phyloP scores from a whole-genome alignment of 768 basidiomycete genomes.

The Boletus tylopilopsis region DNA sequence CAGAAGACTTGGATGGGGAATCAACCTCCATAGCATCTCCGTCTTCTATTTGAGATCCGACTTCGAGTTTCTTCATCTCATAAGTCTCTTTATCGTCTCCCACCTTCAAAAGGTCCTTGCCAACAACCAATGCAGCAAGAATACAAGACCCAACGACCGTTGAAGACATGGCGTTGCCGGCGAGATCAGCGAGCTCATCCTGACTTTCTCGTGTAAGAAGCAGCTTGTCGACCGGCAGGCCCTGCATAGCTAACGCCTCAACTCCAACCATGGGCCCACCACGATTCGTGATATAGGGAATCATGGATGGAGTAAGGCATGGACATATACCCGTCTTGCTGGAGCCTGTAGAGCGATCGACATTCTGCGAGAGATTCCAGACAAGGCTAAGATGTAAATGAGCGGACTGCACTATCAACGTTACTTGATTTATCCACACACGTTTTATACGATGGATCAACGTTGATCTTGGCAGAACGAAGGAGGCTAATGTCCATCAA shows the following conservation, averaged over 20 bases:
- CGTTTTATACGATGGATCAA: conserved; percentile 90
- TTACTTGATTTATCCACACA: conserved; percentile 36
- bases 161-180: conserved; percentile 97
- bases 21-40: conserved; percentile 52
- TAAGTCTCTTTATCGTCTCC: conserved; percentile 67
- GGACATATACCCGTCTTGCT: conserved; percentile 82
- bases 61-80: conserved; percentile 54
- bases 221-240: conserved; percentile 88
- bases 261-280: conserved; percentile 94
- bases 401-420: not conserved
- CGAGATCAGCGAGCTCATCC: conserved; percentile 90
- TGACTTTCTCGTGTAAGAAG: conserved; percentile 90
- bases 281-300: conserved; percentile 92
- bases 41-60: conserved; percentile 24
- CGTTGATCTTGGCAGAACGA: conserved; percentile 72
- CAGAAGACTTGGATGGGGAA: conserved; percentile 9
- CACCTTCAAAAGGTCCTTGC: conserved; percentile 59
- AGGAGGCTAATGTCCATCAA: conserved; percentile 89
- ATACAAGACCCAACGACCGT: conserved; percentile 93
- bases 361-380: conserved; percentile 97
- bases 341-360: conserved; percentile 85
- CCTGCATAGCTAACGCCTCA: conserved; percentile 92
- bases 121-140: conserved; percentile 71
- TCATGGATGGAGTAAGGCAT: conserved; percentile 95
- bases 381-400: conserved; percentile 53